Percentiles rank a stretch among this genome's conserved stretches.
These are phyloP conservation scores for Suhomyces guaymorum DNA, from an alignment of 1,139 yeast genomes.

Conservation along the genomic window DNA sequence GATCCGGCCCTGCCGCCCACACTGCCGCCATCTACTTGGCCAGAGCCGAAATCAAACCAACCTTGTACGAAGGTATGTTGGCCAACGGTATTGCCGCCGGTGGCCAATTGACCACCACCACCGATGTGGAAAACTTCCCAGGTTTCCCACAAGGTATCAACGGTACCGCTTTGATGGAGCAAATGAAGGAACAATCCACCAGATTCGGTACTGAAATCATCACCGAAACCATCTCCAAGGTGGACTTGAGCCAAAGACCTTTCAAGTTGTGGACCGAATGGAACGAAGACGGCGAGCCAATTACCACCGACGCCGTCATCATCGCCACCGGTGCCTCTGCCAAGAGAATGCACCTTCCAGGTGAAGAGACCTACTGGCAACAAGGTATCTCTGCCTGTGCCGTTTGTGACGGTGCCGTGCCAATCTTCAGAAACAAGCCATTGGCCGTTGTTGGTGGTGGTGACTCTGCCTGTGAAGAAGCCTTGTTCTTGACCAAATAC, in stretches of 20 bases:
- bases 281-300: constrained; percentile 84
- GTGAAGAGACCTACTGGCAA: constrained; percentile 98
- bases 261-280: constrained; percentile 97
- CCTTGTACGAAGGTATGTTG: constrained; percentile 90
- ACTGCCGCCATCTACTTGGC: constrained; percentile 97
- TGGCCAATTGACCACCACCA: constrained; percentile 96
- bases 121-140: constrained; percentile 96
- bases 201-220: constrained; percentile 90
- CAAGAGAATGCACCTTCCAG: constrained; percentile 88
- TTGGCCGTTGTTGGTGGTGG: constrained; percentile 98
- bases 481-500: constrained; percentile 91
- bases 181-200: constrained; percentile 84
- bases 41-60: constrained; percentile 94
- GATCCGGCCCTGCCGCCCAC: constrained; percentile 99
- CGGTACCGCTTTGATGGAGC: constrained; percentile 87
- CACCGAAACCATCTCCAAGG: constrained; percentile 91
- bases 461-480: constrained; percentile 99
- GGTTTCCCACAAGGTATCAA: constrained; percentile 96
- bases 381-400: constrained; percentile 99
- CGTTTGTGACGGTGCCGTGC: constrained; percentile 99
- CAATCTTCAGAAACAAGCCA: constrained; percentile 96
- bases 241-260: constrained; percentile 82
- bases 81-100: constrained; percentile 99
- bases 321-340: constrained; percentile 98
- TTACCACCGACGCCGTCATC: constrained; percentile 88